Conservation (phyloP, 1,284 basidiomycete genomes). For the Omphalotus olearius region DNA sequence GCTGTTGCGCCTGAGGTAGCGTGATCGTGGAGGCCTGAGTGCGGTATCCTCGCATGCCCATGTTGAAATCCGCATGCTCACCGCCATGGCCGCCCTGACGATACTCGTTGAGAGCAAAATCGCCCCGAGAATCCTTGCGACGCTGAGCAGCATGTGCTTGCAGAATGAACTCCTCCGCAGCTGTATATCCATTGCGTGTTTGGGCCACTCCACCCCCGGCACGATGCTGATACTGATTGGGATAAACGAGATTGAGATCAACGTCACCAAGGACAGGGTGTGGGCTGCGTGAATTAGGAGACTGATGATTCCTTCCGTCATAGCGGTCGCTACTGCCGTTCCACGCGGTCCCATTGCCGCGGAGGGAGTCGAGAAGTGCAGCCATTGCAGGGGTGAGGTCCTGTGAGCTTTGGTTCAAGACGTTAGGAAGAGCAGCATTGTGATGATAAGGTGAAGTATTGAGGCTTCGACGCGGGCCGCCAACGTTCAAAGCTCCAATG, state of each 20-base stretch:
- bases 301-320: neutral
- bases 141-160: constrained; percentile 42
- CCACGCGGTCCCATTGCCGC: constrained; percentile 23
- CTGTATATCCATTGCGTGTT: constrained; percentile 57
- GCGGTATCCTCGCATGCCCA: constrained; percentile 38
- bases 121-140: constrained; percentile 18
- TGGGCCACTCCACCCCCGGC: constrained; percentile 25
- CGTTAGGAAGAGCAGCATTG: constrained; percentile 5
- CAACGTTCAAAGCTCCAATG: neutral
- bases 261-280: constrained; percentile 11
- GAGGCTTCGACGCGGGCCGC: neutral
- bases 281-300: neutral
- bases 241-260: constrained; percentile 11
- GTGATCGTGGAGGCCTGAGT: constrained; percentile 31
- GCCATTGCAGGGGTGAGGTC: constrained; percentile 34
- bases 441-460: constrained; percentile 6
- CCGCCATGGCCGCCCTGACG: constrained; percentile 19
- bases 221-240: constrained; percentile 2
- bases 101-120: constrained; percentile 16
- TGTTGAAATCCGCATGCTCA: constrained; percentile 27
- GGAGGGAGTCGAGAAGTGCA: constrained; percentile 34
- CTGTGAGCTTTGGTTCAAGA: constrained; percentile 2
- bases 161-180: constrained; percentile 62
- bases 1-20: constrained; percentile 14
- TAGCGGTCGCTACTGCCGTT: constrained; percentile 14